These are phyloP conservation scores for Mortierella sp. DNA, from an alignment of 371 early-diverging fungal genomes.

Conservation along the genomic window DNA sequence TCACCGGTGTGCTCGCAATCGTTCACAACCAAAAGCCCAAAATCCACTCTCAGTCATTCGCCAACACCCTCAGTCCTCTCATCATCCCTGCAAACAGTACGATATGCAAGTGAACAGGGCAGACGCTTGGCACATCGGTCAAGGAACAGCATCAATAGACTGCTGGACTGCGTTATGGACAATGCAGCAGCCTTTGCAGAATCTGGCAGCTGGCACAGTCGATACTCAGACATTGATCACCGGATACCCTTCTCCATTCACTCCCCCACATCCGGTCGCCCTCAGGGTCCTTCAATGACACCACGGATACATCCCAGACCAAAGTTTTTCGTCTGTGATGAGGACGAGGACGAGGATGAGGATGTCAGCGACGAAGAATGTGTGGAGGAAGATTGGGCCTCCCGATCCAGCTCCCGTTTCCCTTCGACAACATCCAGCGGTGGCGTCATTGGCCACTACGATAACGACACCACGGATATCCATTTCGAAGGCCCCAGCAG, in stretches of 20 bases:
- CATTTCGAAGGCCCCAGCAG: neutral
- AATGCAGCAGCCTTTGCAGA: conserved; percentile 13
- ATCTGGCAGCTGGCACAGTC: conserved; percentile 1
- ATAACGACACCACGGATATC: neutral
- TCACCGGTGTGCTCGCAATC: conserved; percentile 12
- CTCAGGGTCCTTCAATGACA: neutral
- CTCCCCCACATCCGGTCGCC: too few relatives aligned
- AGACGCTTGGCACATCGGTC: conserved; percentile 14
- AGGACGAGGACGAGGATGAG: conserved; percentile 11
- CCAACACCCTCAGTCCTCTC: conserved; percentile 10
- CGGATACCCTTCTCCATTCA: neutral
- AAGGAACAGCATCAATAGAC: conserved; percentile 8
- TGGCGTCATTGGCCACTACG: neutral
- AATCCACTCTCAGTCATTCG: conserved; percentile 1
- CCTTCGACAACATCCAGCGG: neutral
- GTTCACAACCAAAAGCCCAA: neutral
- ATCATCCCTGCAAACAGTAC: conserved; percentile 15
- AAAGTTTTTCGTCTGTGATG: conserved; percentile 25
- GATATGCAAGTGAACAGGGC: conserved; percentile 16
- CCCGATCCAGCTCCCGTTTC: neutral
- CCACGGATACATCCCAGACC: conserved; percentile 2
- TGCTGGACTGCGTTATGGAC: conserved; percentile 19
- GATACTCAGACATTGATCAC: neutral
- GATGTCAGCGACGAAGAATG: neutral
- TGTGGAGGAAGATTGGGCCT: neutral